A percentile compares a stretch with the other conserved stretches of the same genome.
Conservation (phyloP, 371 early-diverging fungal genomes). For the Mucor saturninus region DNA sequence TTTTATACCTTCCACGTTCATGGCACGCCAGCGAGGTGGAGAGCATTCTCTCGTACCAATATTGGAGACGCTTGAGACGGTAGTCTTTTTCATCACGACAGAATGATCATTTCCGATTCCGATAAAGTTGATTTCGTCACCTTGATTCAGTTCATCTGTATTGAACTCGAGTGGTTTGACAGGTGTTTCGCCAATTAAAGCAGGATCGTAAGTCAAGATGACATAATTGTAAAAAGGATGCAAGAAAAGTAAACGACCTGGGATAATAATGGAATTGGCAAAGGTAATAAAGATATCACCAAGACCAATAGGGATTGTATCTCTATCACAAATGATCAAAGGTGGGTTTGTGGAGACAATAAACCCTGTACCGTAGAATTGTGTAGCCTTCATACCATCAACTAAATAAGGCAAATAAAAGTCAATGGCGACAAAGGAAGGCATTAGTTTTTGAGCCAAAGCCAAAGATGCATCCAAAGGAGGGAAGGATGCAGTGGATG, state of each 20-base stretch:
- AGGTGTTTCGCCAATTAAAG: constrained; percentile 72
- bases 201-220: constrained; percentile 77
- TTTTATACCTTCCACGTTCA: constrained; percentile 81
- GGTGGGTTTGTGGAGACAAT: constrained; percentile 78
- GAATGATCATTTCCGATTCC: constrained; percentile 62
- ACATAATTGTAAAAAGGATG: constrained; percentile 89
- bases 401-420: constrained; percentile 75
- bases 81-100: constrained; percentile 66
- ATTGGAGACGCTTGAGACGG: constrained; percentile 62
- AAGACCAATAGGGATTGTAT: constrained; percentile 78
- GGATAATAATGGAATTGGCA: constrained; percentile 76
- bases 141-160: constrained; percentile 60
- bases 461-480: constrained; percentile 62
- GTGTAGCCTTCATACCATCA: constrained; percentile 70
- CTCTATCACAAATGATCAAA: constrained; percentile 79
- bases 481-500: constrained; percentile 68
- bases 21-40: constrained; percentile 74
- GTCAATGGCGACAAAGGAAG: constrained; percentile 76
- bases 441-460: constrained; percentile 68
- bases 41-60: constrained; percentile 68
- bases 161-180: constrained; percentile 66
- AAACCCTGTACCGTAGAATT: constrained; percentile 76
- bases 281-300: constrained; percentile 83
- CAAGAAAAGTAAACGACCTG: constrained; percentile 71
- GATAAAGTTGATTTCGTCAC: constrained; percentile 67